phyloP scores from a whole-genome alignment of 352 stramenopile species.

The Globisporangium cederbergense region DNA sequence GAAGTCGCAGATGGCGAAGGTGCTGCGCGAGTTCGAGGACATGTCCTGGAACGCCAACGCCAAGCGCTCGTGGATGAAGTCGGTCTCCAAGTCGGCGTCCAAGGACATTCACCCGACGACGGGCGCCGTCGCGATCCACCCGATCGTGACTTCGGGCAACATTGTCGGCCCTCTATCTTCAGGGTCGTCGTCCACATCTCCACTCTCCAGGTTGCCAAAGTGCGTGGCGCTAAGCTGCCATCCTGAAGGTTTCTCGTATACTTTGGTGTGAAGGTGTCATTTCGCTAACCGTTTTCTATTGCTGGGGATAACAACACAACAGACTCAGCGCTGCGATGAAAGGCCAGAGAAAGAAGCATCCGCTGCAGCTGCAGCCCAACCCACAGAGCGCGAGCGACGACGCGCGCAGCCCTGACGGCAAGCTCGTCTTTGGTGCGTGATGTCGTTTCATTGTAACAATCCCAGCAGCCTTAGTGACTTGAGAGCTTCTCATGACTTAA shows the following conservation, averaged over 20 bases:
- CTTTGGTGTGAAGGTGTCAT: not conserved
- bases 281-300: not conserved
- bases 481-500: not conserved
- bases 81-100: conserved; percentile 32
- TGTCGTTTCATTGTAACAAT: not conserved
- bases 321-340: conserved; percentile 17
- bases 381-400: conserved; percentile 20
- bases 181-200: not conserved
- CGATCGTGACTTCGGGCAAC: conserved; percentile 29
- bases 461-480: not conserved
- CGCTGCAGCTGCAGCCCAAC: conserved; percentile 31
- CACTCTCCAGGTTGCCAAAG: conserved; percentile 44
- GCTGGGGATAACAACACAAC: not conserved
- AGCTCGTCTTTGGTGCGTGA: conserved; percentile 56
- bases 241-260: not conserved
- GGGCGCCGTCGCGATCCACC: conserved; percentile 22
- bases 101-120: conserved; percentile 27
- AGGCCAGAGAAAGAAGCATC: conserved; percentile 45
- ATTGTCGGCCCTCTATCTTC: conserved; percentile 13
- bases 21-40: conserved; percentile 71
- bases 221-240: conserved; percentile 15
- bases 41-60: conserved; percentile 45
- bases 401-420: conserved; percentile 47
- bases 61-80: conserved; percentile 72
- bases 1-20: conserved; percentile 65